These are phyloP conservation scores for Chenopodium berlandieri DNA, from an alignment of 148 eudicot genomes.

Conservation along the genomic window DNA sequence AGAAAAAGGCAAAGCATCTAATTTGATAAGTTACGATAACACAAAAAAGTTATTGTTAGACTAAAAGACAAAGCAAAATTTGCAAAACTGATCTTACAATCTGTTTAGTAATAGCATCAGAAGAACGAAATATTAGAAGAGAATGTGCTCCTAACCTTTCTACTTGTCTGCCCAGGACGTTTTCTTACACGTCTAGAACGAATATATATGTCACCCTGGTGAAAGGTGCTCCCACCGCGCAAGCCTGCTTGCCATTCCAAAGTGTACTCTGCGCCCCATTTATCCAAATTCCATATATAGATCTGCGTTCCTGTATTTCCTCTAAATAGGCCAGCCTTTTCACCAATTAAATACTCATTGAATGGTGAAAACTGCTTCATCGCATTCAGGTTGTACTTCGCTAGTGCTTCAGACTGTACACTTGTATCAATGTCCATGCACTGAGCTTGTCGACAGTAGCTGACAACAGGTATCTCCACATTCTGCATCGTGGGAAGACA, in stretches of 20 bases:
- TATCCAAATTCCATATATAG: conserved; percentile 72
- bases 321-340: conserved; percentile 51
- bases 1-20: not conserved
- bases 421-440: conserved; percentile 57
- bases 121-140: not conserved
- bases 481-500: conserved; percentile 36
- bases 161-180: conserved; percentile 72
- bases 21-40: not conserved
- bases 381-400: conserved; percentile 48
- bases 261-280: conserved; percentile 64
- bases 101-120: not conserved
- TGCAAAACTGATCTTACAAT: not conserved
- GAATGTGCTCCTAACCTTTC: conserved; percentile 27
- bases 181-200: conserved; percentile 64
- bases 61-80: not conserved
- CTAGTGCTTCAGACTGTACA: conserved; percentile 47
- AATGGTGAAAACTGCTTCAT: conserved; percentile 75
- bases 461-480: conserved; percentile 68
- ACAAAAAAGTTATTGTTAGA: not conserved
- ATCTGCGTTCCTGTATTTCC: conserved; percentile 66
- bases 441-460: conserved; percentile 50
- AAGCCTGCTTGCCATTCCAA: conserved; percentile 54
- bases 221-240: conserved; percentile 49
- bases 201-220: conserved; percentile 62
- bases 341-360: conserved; percentile 72